These are phyloP conservation scores for Oryza brachyantha DNA, from an alignment of 176 grass and related monocot genomes.

Conservation along the genomic window DNA sequence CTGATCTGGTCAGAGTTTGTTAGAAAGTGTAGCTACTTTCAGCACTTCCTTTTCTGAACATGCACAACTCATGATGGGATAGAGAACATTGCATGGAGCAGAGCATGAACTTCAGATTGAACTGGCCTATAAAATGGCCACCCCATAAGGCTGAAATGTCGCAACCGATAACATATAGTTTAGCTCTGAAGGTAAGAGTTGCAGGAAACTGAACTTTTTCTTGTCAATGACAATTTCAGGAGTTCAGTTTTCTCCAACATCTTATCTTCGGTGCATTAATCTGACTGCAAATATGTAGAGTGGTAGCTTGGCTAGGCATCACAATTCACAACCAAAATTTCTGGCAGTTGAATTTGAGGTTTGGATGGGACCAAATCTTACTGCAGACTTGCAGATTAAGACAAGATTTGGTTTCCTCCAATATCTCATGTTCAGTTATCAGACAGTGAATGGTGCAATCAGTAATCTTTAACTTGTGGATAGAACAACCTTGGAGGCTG, in stretches of 20 bases:
- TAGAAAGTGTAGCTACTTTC: conserved; percentile 14
- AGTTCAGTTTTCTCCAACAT: conserved; percentile 51
- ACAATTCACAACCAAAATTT: neutral
- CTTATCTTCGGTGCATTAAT: conserved; percentile 32
- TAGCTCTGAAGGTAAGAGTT: conserved; percentile 55
- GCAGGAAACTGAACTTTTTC: conserved; percentile 46
- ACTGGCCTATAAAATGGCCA: conserved; percentile 37
- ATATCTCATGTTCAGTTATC: conserved; percentile 42
- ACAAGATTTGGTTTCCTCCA: conserved; percentile 49
- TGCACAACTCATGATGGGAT: conserved; percentile 21
- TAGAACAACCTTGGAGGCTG: conserved; percentile 25
- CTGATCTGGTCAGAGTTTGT: conserved; percentile 39
- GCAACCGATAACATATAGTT: neutral
- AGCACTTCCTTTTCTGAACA: conserved; percentile 2
- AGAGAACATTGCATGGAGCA: conserved; percentile 1
- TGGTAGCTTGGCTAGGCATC: neutral
- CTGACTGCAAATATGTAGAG: neutral
- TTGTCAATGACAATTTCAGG: neutral
- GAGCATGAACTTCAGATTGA: neutral
- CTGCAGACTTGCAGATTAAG: neutral
- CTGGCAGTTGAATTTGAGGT: conserved; percentile 39
- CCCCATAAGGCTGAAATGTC: neutral
- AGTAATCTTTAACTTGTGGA: neutral
- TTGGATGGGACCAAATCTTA: conserved; percentile 42
- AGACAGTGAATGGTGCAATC: neutral